These are phyloP conservation scores for Nicotiana noctiflora DNA, from an alignment of 257 asterid species.

Conservation along the genomic window DNA sequence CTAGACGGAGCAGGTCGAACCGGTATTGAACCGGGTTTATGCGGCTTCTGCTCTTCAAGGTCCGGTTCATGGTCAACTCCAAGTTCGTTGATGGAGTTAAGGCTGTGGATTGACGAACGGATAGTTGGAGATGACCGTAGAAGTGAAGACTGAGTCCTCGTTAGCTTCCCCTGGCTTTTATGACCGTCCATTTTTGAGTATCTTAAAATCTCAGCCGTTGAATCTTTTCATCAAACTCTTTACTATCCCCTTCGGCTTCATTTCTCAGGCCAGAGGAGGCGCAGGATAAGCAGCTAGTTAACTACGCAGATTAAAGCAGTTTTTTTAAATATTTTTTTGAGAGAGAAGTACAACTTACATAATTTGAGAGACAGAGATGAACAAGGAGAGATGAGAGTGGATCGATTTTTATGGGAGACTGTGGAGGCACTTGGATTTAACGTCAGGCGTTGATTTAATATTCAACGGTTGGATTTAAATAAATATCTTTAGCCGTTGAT, in stretches of 20 bases:
- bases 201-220: conserved; percentile 17
- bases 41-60: conserved; percentile 92
- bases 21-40: conserved; percentile 29
- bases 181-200: conserved; percentile 55
- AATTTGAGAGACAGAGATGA: conserved; percentile 9
- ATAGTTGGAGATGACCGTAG: conserved; percentile 86
- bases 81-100: conserved; percentile 60
- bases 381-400: conserved; percentile 13
- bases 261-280: conserved; percentile 36
- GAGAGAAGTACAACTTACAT: background rate
- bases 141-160: conserved; percentile 83
- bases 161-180: conserved; percentile 67
- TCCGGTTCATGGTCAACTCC: conserved; percentile 33
- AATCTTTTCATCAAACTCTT: background rate
- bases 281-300: background rate
- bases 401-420: conserved; percentile 27
- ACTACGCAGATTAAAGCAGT: background rate
- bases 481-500: conserved; percentile 29
- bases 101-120: conserved; percentile 80
- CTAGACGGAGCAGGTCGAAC: conserved; percentile 13
- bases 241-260: conserved; percentile 46
- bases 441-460: conserved; percentile 27
- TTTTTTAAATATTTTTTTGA: conserved; percentile 3
- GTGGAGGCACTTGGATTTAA: conserved; percentile 29
- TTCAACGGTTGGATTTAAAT: conserved; percentile 8